A percentile compares a stretch with the other conserved stretches of the same genome.
phyloP scores from a whole-genome alignment of 2,329 filamentous ascomycete species.

The Penicillium italicum region DNA sequence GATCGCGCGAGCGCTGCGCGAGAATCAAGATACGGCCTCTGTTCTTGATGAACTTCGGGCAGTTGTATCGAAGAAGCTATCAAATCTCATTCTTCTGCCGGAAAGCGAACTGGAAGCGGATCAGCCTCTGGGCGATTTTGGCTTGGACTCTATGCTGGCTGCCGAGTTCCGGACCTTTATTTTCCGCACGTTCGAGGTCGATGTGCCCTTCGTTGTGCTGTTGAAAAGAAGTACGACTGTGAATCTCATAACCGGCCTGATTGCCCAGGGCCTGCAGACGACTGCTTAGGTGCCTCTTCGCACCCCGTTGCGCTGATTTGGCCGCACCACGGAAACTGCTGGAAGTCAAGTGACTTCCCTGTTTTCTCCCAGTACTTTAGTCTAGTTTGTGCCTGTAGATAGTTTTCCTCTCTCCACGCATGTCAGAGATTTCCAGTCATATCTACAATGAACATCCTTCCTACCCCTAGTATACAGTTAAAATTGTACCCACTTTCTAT shows the following conservation, averaged over 20 bases:
- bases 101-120: not conserved
- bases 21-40: not conserved
- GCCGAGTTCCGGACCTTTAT: constrained; percentile 25
- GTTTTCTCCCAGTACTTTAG: too few relatives aligned
- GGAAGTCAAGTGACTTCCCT: too few relatives aligned
- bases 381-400: too few relatives aligned
- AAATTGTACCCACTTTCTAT: too few relatives aligned
- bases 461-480: too few relatives aligned
- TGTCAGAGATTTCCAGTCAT: too few relatives aligned
- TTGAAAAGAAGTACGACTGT: not conserved
- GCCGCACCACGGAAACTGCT: too few relatives aligned
- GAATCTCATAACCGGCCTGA: not conserved
- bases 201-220: constrained; percentile 16
- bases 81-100: not conserved
- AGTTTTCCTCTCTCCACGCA: too few relatives aligned
- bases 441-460: too few relatives aligned
- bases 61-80: not conserved
- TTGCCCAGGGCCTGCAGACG: not conserved
- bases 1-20: not conserved
- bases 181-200: constrained; percentile 15
- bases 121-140: constrained; percentile 11
- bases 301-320: too few relatives aligned
- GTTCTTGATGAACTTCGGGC: not conserved
- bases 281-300: not conserved
- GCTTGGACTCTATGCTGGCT: constrained; percentile 27